phyloP scores from a whole-genome alignment of 331 rosid species.

The Acacia pycnantha region DNA sequence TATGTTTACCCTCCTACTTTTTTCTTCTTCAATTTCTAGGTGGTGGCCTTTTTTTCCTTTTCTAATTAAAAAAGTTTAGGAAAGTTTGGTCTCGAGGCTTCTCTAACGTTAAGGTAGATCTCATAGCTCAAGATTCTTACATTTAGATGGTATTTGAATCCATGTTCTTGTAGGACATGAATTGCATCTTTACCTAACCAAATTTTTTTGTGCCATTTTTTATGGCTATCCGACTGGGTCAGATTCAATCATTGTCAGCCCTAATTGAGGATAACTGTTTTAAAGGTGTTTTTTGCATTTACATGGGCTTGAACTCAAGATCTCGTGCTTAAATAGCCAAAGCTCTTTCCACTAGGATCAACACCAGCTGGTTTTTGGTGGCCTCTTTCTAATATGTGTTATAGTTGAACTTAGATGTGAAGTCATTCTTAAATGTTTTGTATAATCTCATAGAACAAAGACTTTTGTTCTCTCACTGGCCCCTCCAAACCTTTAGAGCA shows the following conservation, averaged over 20 bases:
- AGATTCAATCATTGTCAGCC: too few species aligned
- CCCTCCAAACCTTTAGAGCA: slow-evolving; percentile 15
- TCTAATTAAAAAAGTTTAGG: neutral
- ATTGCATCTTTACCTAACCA: neutral
- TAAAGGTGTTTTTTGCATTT: too few species aligned
- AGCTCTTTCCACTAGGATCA: too few species aligned
- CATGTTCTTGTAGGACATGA: neutral
- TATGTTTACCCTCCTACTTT: neutral
- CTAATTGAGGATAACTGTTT: too few species aligned
- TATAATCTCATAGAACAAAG: slow-evolving; percentile 15
- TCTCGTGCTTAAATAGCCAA: too few species aligned
- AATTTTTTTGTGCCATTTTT: neutral
- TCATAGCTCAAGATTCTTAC: neutral
- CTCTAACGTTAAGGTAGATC: neutral
- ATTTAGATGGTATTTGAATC: neutral
- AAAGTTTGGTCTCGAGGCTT: neutral
- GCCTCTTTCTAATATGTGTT: neutral
- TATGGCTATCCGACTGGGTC: too few species aligned
- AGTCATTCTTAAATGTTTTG: neutral
- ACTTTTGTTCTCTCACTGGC: slow-evolving; percentile 10
- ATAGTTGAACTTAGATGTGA: neutral
- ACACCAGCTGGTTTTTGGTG: neutral
- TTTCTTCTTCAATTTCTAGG: neutral
- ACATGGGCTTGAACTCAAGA: too few species aligned
- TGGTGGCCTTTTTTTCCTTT: neutral